Base-by-base conservation (phyloP, 768 basidiomycete genomes). In the Gautieria morchelliformis region DNA sequence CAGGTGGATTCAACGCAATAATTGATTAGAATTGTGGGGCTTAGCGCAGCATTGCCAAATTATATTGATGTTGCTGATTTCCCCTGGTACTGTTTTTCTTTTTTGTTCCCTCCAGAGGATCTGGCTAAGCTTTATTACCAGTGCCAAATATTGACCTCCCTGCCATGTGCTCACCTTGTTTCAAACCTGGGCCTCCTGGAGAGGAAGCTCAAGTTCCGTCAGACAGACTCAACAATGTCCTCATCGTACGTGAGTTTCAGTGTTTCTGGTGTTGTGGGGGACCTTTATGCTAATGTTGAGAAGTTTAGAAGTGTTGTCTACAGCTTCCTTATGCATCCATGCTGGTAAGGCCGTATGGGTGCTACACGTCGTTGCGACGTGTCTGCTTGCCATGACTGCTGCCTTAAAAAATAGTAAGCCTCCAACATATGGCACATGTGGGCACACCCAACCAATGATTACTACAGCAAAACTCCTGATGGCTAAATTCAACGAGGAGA, bases 91-190 rank as follows among this genome's bases (percentile, higher is more conserved):
- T 30, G 55, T n/a, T 15, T 27, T 48, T 99, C 4, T 99, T 98
- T 74, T 41, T n/a, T 14, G 32, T 15, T 53, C 37, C 30, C 11
- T 19, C 41, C 15, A 15, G n/a, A 27, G n/a, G 39, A 55, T 24
- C 2, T 45, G 17, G 22, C 22, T 44, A 9, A 22, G 20, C 4
- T 47, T 41, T 49, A 49, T 11, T 30, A 27, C 22, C 24, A 93
- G 95, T 98, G 0, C 95, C 96, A 1, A 98, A 98, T 65, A 73
- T 98, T 61, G 95, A 99, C 68, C 78, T 99, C 1, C 88, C 94
- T 2, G 88, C 95, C 0, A 78, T 98, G 57, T 97, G 93, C 66
- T 93, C 93, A 8, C 85, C 95, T 0, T 83, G 81, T 63, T 98
- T 96, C 75, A 94, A 93, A 64, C 89, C 95, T 37, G 96, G 96